Evolutionary conservation across 2,329 filamentous ascomycete genomes (phyloP), one percentile per base, ranked within the genome.

Genomic region (Aureobasidium subglaciale): DNA sequence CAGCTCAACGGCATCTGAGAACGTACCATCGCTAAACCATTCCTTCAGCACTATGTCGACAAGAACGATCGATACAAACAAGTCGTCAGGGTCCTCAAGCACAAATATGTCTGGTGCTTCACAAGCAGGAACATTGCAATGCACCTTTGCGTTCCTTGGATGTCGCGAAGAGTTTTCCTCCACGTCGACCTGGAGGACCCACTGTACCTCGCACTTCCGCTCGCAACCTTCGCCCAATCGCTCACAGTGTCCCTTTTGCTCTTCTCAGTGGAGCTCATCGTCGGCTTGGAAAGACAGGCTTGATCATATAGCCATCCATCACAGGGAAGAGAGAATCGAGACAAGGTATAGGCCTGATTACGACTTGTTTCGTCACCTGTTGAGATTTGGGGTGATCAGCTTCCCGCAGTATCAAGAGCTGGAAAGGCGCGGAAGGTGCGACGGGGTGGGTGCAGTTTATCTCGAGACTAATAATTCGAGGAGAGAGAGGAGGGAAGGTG

Each of bases 71-170:
- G 30, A 18, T 16, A 35, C 45, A 8, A 16, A 48, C 9, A 20
- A 35, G 10, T 25, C 29, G 2, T 16, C 25, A 5, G 15, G 9
- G 13, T 35, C 45, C 30, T 48, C 45, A 7, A 11, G 15, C 4
- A 20, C 18, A 3, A 25, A 10, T 7, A 25, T 30, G 5, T 34
- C 45, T 32, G 35, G 18, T 16, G 7, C 27, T 6, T 4, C 16
- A 10, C n/a, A 18, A 10, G n/a, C 34, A 38, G 40, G 48, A 3
- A 24, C 8, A 11, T 27, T 52, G 11, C 55, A 57, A 27, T 57
- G 55, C 30, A 30, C 37, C 20, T 57, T 57, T 15, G 35, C 48
- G 29, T 57, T 57, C 24, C 38, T 57, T 4, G 55, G 38, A 10
- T 57, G 55, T 30, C 16, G 10, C 1, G 27, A 43, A 13, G 25